Conservation (phyloP, 2,329 filamentous ascomycete genomes). For the Arthroderma sp. region DNA sequence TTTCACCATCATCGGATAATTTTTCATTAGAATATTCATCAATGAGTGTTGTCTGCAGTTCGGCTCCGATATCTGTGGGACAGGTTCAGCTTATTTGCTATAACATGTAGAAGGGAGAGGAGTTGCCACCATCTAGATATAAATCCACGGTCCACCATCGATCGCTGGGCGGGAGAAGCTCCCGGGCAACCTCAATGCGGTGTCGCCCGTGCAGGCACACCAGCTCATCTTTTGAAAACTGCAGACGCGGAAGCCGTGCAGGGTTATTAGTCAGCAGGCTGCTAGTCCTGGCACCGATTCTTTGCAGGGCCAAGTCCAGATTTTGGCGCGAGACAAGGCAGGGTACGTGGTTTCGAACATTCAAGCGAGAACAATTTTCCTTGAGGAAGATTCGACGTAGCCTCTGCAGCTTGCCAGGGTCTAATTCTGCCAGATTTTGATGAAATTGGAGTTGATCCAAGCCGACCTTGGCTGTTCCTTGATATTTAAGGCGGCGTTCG, state of each 20-base stretch:
- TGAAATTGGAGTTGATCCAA: slow-evolving; percentile 15
- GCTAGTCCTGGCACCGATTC: background rate
- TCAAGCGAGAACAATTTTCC: slow-evolving; percentile 13
- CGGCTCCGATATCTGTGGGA: slow-evolving; percentile 14
- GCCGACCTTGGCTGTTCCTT: slow-evolving; percentile 14
- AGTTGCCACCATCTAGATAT: slow-evolving; percentile 6
- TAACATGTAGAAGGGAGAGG: background rate
- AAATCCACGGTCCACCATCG: slow-evolving; percentile 6
- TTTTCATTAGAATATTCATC: slow-evolving; percentile 21
- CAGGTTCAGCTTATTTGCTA: background rate
- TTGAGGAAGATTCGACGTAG: slow-evolving; percentile 14
- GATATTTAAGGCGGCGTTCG: slow-evolving; percentile 15
- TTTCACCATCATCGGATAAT: slow-evolving; percentile 15
- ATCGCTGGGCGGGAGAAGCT: slow-evolving; percentile 1
- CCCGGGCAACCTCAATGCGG: background rate
- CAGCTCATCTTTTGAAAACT: slow-evolving; percentile 2
- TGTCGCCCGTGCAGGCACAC: slow-evolving; percentile 5
- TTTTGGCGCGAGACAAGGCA: background rate
- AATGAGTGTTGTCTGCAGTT: slow-evolving; percentile 15
- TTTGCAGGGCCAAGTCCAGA: background rate
- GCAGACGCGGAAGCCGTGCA: background rate
- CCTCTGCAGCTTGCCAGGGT: slow-evolving; percentile 14
- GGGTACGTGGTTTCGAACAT: slow-evolving; percentile 16
- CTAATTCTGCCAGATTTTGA: slow-evolving; percentile 9
- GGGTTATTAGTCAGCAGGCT: slow-evolving; percentile 3